Base-by-base conservation (phyloP, 306 rosid genomes). In the Cucurbita ficifolia region DNA sequence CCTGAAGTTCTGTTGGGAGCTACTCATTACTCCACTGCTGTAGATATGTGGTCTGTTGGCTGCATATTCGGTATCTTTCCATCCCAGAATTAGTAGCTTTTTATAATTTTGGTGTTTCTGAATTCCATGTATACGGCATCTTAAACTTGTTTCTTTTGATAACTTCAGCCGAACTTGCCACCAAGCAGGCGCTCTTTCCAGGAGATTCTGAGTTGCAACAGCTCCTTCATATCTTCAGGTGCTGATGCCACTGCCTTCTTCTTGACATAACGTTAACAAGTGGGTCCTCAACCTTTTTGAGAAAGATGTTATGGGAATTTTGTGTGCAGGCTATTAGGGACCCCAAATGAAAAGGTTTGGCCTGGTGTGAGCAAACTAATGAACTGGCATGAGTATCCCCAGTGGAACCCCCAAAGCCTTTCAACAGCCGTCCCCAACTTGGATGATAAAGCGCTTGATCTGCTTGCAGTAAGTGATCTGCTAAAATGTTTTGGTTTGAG, bases 201-300 rank as follows among this genome's bases (percentile, higher is more conserved):
- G 97, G 99, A 55, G 99, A 91, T 79, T 94, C 96, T 43, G 99
- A 94, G 81, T 88, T 94, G 87, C 99, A 91, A 72, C 99, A 91
- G 81, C 99, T 94, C 80, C 95, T 94, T 17, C 96, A 94, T 76
- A 90, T 94, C 78, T 94, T 94, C 89, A 91, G 92, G 97, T 88
- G 64, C 40, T 2, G 33, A 12, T 33, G 40, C 11, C n/a, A 76
- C 8, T 5, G 13, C 19, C 36, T 54, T 54, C 29, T 14, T 63
- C 50, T 18, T 63, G 51, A 39, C 48, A n/a, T 1, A 39, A 63
- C 29, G 3, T 18, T 10, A 24, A 63, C 35, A 5, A n/a, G 14
- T 62, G 21, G 33, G 12, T 5, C n/a, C 36, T 17, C 1, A 0
- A 13, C n/a, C 60, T 9, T 5, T 24, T 7, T 8, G 38, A 33